Conservation (phyloP, 139 green algal genomes). For the Gonium pectorale region DNA sequence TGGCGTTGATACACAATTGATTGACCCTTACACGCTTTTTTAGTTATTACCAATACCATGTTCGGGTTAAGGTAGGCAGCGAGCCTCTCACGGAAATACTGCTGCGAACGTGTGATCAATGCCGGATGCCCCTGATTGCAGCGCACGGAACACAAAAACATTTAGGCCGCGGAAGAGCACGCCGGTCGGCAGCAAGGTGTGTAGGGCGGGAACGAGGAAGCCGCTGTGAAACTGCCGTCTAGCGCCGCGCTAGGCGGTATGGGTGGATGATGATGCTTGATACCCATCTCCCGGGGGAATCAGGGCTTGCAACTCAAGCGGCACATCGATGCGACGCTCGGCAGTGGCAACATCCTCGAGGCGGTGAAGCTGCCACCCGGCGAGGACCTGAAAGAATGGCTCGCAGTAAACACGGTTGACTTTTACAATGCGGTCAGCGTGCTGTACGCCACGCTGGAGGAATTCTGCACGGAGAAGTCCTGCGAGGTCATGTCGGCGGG, state of each 20-base stretch:
- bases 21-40: too few relatives aligned
- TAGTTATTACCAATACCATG: too few relatives aligned
- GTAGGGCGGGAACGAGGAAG: background rate
- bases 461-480: conserved; percentile 91
- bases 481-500: conserved; percentile 97
- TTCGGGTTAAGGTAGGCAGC: too few relatives aligned
- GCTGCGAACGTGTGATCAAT: too few relatives aligned
- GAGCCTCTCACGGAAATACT: too few relatives aligned
- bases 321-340: conserved; percentile 93
- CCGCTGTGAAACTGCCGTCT: background rate
- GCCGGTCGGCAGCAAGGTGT: conserved; percentile 85
- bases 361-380: conserved; percentile 86
- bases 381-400: conserved; percentile 86
- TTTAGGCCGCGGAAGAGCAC: conserved; percentile 87
- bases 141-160: conserved; percentile 68
- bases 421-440: conserved; percentile 98
- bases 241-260: background rate
- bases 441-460: conserved; percentile 92
- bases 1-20: too few relatives aligned
- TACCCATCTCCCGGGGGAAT: too few relatives aligned
- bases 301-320: conserved; percentile 90
- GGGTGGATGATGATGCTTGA: background rate
- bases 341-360: conserved; percentile 86
- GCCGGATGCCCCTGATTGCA: background rate
- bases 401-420: conserved; percentile 78